Percentiles rank a stretch among this genome's conserved stretches.
phyloP scores from a whole-genome alignment of 345 rosid genomes.

The Rhodamnia argentea region DNA sequence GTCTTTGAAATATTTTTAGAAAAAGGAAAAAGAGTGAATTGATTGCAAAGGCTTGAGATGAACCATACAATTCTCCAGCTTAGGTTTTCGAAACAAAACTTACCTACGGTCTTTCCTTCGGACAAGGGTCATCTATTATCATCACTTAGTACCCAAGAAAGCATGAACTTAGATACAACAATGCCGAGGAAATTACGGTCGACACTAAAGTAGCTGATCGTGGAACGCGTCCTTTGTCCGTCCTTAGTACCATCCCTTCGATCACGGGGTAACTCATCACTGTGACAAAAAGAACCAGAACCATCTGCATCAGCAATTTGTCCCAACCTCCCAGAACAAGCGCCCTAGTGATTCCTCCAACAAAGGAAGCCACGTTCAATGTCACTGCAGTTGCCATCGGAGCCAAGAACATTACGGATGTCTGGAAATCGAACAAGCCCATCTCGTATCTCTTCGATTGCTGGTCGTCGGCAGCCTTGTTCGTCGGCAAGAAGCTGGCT shows the following conservation, averaged over 20 bases:
- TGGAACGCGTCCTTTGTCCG: constrained; percentile 30
- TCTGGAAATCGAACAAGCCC: constrained; percentile 26
- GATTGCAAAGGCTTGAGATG: too few relatives aligned
- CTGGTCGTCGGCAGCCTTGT: constrained; percentile 19
- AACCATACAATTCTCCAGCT: not conserved
- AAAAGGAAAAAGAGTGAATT: too few relatives aligned
- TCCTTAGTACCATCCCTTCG: constrained; percentile 33
- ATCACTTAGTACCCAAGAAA: not conserved
- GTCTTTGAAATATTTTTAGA: not conserved
- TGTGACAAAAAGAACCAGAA: constrained; percentile 19
- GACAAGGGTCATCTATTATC: not conserved
- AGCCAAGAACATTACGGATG: constrained; percentile 19
- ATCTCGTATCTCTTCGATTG: constrained; percentile 8
- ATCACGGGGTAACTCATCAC: constrained; percentile 16
- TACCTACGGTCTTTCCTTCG: not conserved
- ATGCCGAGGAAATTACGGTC: not conserved
- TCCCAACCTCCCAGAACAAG: constrained; percentile 6
- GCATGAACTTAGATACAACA: not conserved
- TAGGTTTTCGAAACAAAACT: not conserved
- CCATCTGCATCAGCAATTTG: constrained; percentile 10
- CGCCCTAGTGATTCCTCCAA: constrained; percentile 14
- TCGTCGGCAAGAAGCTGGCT: constrained; percentile 30
- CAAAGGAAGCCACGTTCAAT: constrained; percentile 14
- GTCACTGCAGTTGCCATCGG: constrained; percentile 18
- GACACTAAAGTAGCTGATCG: constrained; percentile 7